These are phyloP conservation scores for Diplosphaera chodatii DNA, from an alignment of 139 green algal species.

Conservation along the genomic window DNA sequence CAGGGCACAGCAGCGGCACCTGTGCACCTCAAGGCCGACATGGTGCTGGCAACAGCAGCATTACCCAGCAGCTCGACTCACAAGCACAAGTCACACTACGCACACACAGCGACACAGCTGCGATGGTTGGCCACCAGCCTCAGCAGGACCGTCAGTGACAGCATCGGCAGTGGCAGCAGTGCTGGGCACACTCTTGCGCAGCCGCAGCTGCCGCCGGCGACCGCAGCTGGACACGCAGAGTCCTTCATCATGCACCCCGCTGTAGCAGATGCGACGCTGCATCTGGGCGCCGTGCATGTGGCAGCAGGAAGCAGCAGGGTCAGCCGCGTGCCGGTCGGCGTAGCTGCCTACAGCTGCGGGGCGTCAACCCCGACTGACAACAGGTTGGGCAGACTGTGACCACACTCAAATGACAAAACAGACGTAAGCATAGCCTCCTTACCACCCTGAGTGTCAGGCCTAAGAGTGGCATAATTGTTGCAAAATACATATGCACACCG, in stretches of 20 bases:
- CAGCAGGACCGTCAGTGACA: no score
- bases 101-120: no score
- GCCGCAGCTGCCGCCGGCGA: not conserved
- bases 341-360: not conserved
- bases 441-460: no score
- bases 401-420: no score
- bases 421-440: no score
- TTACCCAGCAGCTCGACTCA: no score
- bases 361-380: not conserved
- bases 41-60: not conserved
- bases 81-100: no score
- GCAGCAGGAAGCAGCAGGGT: constrained; percentile 8
- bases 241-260: constrained; percentile 2
- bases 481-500: no score
- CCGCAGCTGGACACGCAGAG: not conserved
- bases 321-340: not conserved
- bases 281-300: constrained; percentile 32
- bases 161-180: not conserved
- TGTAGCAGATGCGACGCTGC: constrained; percentile 31
- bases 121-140: no score
- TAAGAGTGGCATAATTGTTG: no score
- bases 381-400: not conserved
- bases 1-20: not conserved
- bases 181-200: not conserved
- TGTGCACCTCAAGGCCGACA: not conserved